Conservation (phyloP, 768 basidiomycete species). For the Hysterangium stoloniferum region DNA sequence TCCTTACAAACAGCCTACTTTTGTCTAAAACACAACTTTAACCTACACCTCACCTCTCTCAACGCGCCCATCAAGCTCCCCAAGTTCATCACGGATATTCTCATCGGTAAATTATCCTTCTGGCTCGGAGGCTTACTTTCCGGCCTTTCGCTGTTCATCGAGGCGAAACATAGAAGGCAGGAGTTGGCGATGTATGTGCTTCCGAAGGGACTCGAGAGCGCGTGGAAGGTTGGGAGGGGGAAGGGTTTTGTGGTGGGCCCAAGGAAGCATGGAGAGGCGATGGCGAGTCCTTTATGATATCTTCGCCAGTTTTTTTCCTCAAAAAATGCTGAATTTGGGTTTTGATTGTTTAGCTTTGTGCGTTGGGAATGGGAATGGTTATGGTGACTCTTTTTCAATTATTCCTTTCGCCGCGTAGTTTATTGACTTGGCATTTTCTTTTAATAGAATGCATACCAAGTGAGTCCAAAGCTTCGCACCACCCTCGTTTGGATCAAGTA, state of each 20-base stretch:
- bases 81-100: conserved; percentile 40
- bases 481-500: background rate
- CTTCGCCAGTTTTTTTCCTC: too few species aligned
- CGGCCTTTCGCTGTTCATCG: conserved; percentile 75
- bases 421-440: too few species aligned
- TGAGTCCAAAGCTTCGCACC: conserved; percentile 14
- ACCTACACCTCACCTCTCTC: conserved; percentile 37
- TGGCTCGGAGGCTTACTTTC: conserved; percentile 67
- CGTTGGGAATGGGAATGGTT: conserved; percentile 86
- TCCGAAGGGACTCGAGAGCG: conserved; percentile 84
- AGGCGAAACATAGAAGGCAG: conserved; percentile 79
- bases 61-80: conserved; percentile 29
- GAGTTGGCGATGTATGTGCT: conserved; percentile 91
- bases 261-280: conserved; percentile 53
- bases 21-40: conserved; percentile 59
- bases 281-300: conserved; percentile 40
- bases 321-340: background rate
- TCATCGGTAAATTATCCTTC: conserved; percentile 65
- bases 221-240: conserved; percentile 75
- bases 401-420: too few species aligned
- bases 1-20: conserved; percentile 42
- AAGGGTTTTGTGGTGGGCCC: conserved; percentile 52
- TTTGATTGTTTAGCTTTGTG: conserved; percentile 38
- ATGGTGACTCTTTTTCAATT: conserved; percentile 67
- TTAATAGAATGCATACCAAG: conserved; percentile 70